phyloP scores from a whole-genome alignment of 331 rosid species.

The Pyracantha coccinea region DNA sequence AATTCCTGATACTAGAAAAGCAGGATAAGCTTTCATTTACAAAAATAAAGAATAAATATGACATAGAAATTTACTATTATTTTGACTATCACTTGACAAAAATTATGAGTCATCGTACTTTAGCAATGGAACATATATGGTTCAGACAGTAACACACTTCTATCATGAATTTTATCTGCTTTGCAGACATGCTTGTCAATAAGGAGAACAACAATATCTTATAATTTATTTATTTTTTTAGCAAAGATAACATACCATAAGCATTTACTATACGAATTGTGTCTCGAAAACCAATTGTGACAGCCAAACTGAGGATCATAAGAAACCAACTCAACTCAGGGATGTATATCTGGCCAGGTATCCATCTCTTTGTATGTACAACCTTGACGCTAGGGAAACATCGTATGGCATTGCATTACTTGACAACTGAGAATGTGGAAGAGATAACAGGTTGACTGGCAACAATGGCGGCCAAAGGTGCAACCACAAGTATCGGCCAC shows the following conservation, averaged over 20 bases:
- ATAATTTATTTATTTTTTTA: background rate
- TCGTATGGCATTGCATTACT: slow-evolving; percentile 76
- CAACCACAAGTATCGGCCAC: slow-evolving; percentile 78
- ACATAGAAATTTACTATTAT: background rate
- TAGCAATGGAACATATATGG: background rate
- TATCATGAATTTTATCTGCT: too few relatives aligned
- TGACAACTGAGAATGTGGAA: slow-evolving; percentile 61
- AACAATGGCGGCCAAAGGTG: slow-evolving; percentile 61
- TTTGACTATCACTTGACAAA: background rate
- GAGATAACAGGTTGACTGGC: slow-evolving; percentile 83
- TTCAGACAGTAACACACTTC: background rate
- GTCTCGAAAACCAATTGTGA: slow-evolving; percentile 58
- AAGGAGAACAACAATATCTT: background rate
- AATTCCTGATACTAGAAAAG: slow-evolving; percentile 51
- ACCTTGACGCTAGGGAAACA: slow-evolving; percentile 90
- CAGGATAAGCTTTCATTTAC: slow-evolving; percentile 4
- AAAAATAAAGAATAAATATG: background rate
- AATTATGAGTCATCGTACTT: background rate
- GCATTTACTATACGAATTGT: slow-evolving; percentile 51
- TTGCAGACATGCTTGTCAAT: background rate
- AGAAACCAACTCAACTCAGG: slow-evolving; percentile 95
- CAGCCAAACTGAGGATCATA: slow-evolving; percentile 69
- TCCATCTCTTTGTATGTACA: slow-evolving; percentile 71
- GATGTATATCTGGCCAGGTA: slow-evolving; percentile 75
- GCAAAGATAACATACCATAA: slow-evolving; percentile 52